These are phyloP conservation scores for Usnea hakonensis DNA, from an alignment of 495 filamentous ascomycete species.

Conservation along the genomic window DNA sequence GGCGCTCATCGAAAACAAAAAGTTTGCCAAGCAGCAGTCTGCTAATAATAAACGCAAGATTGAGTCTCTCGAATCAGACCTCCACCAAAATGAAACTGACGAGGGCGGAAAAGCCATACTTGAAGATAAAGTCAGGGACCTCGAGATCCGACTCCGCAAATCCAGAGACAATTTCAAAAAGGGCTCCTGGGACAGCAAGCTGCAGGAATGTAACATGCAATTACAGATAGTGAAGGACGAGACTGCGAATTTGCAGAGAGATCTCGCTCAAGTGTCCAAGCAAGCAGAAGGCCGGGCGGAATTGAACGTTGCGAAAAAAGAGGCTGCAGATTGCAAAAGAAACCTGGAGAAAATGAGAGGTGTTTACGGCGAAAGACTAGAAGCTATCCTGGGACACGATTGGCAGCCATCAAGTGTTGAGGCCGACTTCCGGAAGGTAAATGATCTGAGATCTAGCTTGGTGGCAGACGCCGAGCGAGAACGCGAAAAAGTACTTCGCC, in stretches of 20 bases:
- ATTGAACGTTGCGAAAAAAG: conserved; percentile 68
- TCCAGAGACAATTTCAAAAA: conserved; percentile 52
- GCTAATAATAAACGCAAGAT: conserved; percentile 60
- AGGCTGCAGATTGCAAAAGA: conserved; percentile 59
- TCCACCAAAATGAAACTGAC: conserved; percentile 66
- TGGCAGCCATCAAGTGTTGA: conserved; percentile 71
- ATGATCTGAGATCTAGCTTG: conserved; percentile 46
- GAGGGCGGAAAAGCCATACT: conserved; percentile 72
- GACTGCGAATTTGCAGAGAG: conserved; percentile 57
- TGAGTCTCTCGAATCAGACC: conserved; percentile 50
- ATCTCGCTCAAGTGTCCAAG: conserved; percentile 71
- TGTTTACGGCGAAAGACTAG: conserved; percentile 64
- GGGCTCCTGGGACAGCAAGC: conserved; percentile 59
- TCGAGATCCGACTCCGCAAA: conserved; percentile 52
- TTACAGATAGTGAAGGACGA: conserved; percentile 62
- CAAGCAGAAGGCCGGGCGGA: conserved; percentile 71
- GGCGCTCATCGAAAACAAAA: conserved; percentile 61
- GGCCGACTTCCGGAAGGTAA: conserved; percentile 55
- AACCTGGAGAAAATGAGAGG: conserved; percentile 68
- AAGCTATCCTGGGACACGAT: conserved; percentile 47
- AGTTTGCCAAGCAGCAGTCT: conserved; percentile 60
- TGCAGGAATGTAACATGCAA: conserved; percentile 52
- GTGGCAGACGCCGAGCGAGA: conserved; percentile 55
- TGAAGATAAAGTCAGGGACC: conserved; percentile 62
- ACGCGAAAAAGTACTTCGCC: conserved; percentile 60